Percentiles rank a stretch among this genome's conserved stretches.
Evolutionary conservation across 1,284 basidiomycete species (phyloP).

Genomic region (Vanrija humicola): DNA sequence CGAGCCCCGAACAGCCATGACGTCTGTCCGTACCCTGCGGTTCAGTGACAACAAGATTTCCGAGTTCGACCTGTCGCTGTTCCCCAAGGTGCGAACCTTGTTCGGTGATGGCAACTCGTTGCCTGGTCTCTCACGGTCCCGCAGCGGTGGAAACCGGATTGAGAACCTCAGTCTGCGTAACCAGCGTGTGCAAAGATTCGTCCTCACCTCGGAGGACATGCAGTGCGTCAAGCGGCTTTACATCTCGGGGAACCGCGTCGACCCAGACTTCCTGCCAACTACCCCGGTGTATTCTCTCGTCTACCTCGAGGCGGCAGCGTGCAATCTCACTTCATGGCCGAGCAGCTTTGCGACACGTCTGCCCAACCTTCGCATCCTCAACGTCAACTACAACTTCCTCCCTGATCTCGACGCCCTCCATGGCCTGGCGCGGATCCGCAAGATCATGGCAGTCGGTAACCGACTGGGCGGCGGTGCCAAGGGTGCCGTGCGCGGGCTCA

Average conservation of each 20-base stretch:
- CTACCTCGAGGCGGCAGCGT: slow-evolving; percentile 90
- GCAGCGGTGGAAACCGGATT: slow-evolving; percentile 59
- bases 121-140: slow-evolving; percentile 52
- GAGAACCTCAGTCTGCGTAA: slow-evolving; percentile 90
- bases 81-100: slow-evolving; percentile 76
- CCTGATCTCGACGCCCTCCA: slow-evolving; percentile 63
- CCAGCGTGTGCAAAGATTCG: slow-evolving; percentile 55
- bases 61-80: slow-evolving; percentile 62
- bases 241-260: slow-evolving; percentile 63
- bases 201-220: slow-evolving; percentile 63
- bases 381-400: slow-evolving; percentile 93
- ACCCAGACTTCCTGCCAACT: slow-evolving; percentile 54
- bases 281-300: slow-evolving; percentile 73
- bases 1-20: slow-evolving; percentile 50
- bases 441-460: slow-evolving; percentile 79
- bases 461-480: slow-evolving; percentile 62
- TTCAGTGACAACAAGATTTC: slow-evolving; percentile 76
- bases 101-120: slow-evolving; percentile 88
- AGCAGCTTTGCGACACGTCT: slow-evolving; percentile 60
- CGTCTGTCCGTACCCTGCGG: slow-evolving; percentile 74
- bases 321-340: slow-evolving; percentile 74
- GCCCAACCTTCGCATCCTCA: slow-evolving; percentile 87
- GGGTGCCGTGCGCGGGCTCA: slow-evolving; percentile 63
- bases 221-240: slow-evolving; percentile 89
- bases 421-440: slow-evolving; percentile 70